Conservation (phyloP, 176 grass and related monocot species). For the Oryza glumipatula region DNA sequence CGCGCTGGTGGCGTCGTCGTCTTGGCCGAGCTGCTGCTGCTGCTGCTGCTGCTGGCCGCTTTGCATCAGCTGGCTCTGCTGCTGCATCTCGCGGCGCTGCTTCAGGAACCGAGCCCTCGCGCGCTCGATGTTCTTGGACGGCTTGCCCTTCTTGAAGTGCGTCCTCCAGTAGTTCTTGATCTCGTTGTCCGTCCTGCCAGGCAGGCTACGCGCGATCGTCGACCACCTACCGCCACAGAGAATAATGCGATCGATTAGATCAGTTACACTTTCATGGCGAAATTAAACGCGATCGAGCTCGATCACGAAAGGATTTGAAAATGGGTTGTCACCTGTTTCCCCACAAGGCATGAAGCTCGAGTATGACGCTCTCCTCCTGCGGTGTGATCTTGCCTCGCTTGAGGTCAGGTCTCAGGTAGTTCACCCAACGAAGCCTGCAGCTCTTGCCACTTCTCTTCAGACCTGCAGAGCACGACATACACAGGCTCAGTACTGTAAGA, state of each 20-base stretch:
- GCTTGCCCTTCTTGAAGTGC: constrained; percentile 88
- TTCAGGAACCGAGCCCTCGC: constrained; percentile 72
- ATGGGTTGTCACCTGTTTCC: constrained; percentile 66
- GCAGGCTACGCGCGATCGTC: constrained; percentile 87
- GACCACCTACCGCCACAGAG: constrained; percentile 64
- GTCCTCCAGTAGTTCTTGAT: constrained; percentile 99
- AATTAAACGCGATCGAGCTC: neutral
- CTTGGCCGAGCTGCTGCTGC: neutral
- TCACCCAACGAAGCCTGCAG: constrained; percentile 93
- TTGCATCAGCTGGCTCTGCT: constrained; percentile 19
- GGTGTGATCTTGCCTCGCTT: constrained; percentile 90
- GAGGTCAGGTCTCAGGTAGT: constrained; percentile 91
- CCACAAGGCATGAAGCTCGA: constrained; percentile 75
- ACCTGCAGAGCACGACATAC: constrained; percentile 34
- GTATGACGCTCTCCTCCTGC: constrained; percentile 77
- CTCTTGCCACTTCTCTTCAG: constrained; percentile 94
- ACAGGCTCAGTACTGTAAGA: neutral
- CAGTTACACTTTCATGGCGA: neutral
- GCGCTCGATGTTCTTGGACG: constrained; percentile 79
- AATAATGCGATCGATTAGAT: constrained; percentile 18
- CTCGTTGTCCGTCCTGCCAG: constrained; percentile 96
- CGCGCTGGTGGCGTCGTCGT: neutral
- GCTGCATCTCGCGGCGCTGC: constrained; percentile 62
- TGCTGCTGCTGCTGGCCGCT: neutral
- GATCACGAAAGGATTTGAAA: neutral